Evolutionary conservation across 352 stramenopile species (phyloP).

Genomic region (Pythium phragmiticola): DNA sequence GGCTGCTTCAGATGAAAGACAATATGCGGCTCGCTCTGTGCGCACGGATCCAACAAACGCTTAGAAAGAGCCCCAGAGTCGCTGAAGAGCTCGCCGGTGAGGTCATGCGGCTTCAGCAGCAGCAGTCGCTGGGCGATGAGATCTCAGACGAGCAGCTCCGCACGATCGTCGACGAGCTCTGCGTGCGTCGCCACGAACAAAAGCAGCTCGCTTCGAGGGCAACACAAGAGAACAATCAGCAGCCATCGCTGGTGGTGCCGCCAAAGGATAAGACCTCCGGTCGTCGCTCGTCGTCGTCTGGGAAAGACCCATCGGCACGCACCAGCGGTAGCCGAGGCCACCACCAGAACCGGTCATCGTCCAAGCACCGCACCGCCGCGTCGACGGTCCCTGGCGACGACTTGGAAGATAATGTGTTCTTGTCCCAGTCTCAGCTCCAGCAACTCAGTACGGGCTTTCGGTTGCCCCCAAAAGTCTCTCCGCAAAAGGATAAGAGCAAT

Average conservation of each 20-base stretch:
- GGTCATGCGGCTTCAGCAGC: constrained; percentile 53
- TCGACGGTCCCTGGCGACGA: not conserved
- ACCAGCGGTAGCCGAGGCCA: constrained; percentile 16
- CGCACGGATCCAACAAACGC: constrained; percentile 66
- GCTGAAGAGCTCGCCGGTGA: constrained; percentile 60
- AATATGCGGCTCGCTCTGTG: constrained; percentile 67
- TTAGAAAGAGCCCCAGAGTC: constrained; percentile 61
- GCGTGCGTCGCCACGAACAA: constrained; percentile 37
- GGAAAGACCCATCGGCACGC: constrained; percentile 25
- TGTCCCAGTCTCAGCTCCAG: constrained; percentile 69
- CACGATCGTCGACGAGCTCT: constrained; percentile 44
- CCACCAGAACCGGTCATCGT: constrained; percentile 8
- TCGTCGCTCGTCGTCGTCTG: constrained; percentile 22
- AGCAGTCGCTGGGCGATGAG: constrained; percentile 36
- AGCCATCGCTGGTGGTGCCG: not conserved
- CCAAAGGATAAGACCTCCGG: constrained; percentile 23
- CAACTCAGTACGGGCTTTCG: constrained; percentile 68
- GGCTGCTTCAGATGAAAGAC: constrained; percentile 71
- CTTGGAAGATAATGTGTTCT: constrained; percentile 54
- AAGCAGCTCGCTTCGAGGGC: constrained; percentile 14
- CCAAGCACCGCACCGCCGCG: constrained; percentile 18
- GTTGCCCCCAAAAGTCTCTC: constrained; percentile 55
- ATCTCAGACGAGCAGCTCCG: constrained; percentile 42
- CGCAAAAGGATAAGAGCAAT: constrained; percentile 75
- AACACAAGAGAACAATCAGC: not conserved